Evolutionary conservation across 2,329 filamentous ascomycete species (phyloP), one percentile per base, ranked within the genome.

Genomic region (Alternaria viburni): DNA sequence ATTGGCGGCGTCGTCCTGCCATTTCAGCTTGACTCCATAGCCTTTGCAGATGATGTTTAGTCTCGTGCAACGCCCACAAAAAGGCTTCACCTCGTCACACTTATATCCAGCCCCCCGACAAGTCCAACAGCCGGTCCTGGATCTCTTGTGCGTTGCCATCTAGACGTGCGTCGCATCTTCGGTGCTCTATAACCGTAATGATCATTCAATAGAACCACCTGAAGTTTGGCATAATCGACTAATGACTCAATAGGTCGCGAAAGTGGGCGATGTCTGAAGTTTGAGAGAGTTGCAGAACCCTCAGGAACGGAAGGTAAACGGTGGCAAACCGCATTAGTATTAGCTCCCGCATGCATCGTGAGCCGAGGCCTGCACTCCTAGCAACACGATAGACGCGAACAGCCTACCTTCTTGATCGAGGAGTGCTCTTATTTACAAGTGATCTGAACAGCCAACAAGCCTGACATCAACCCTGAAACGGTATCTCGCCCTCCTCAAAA

Each of bases 41-140:
- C 75, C 75, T 64, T 73, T 75, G 56, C 75, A 77, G 10, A 57
- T 66, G 32, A 76, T 76, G 12, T 70, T 73, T n/a, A 77, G 49
- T 21, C 75, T 64, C 5, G 62, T 68, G 23, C 75, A 77, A 36
- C 75, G 60, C 15, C 69, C 67, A 30, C 75, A 77, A 43, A 64
- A 68, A 4, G 75, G 75, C 26, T 74, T 76, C 30, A 72, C 63
- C 51, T 77, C 75, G 49, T 77, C 74, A 65, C 75, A 77, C 54
- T 77, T 77, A 57, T 77, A 77, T 2, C 75, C 75, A 12, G 74
- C 72, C 60, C 75, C 73, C 15, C 74, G 62, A 64, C 75, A 77
- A 5, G 75, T 77, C 74, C 74, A 76, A 61, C 75, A 77, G 36
- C 75, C 75, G 8, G 73, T 74, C 36, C 75, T 63, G 12, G 72